phyloP scores from a whole-genome alignment of 805 yeast genomes.

The Spathaspora gorwiae region DNA sequence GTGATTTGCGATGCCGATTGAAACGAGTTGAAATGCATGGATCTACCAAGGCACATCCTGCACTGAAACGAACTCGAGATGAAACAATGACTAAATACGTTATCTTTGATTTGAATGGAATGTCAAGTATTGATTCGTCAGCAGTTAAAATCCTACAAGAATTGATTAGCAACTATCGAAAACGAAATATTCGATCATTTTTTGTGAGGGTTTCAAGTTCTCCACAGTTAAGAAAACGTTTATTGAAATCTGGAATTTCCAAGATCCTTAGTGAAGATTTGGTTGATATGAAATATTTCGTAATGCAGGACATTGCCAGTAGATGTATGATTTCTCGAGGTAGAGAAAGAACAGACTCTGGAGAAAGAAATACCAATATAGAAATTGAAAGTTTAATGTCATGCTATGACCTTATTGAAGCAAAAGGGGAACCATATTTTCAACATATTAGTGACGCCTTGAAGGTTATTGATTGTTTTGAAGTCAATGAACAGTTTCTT shows the following conservation, averaged over 20 bases:
- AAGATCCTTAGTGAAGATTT: slow-evolving; percentile 22
- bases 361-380: neutral
- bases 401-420: slow-evolving; percentile 22
- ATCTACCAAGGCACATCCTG: slow-evolving; percentile 42
- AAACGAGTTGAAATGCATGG: slow-evolving; percentile 41
- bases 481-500: slow-evolving; percentile 8
- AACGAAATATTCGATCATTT: slow-evolving; percentile 27
- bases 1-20: slow-evolving; percentile 34
- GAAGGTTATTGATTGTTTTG: slow-evolving; percentile 34
- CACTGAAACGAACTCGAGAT: slow-evolving; percentile 30
- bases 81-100: slow-evolving; percentile 37
- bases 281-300: slow-evolving; percentile 18
- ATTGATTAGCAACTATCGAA: slow-evolving; percentile 23
- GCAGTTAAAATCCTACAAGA: slow-evolving; percentile 35
- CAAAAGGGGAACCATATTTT: slow-evolving; percentile 26
- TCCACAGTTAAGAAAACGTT: slow-evolving; percentile 22
- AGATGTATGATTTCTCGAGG: slow-evolving; percentile 1
- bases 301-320: slow-evolving; percentile 12
- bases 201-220: slow-evolving; percentile 32
- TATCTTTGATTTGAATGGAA: slow-evolving; percentile 39
- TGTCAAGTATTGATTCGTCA: slow-evolving; percentile 39
- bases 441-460: slow-evolving; percentile 36
- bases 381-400: slow-evolving; percentile 14
- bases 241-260: slow-evolving; percentile 26
- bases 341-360: neutral